phyloP scores from a whole-genome alignment of 768 basidiomycete genomes.

The Mycena vitilis region DNA sequence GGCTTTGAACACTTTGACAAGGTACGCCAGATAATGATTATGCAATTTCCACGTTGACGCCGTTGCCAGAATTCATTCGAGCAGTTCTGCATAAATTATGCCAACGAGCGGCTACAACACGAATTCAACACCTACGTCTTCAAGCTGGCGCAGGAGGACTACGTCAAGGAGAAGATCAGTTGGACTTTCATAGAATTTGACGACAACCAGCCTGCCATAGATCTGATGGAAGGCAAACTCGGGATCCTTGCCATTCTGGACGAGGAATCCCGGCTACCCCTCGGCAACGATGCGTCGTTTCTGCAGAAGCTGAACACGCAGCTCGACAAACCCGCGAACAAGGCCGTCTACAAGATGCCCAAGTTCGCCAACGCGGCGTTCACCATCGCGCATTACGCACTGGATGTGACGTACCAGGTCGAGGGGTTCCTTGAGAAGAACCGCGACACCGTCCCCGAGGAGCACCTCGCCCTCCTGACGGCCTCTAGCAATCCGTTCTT shows the following conservation, averaged over 20 bases:
- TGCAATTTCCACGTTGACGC: neutral
- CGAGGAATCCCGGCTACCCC: constrained; percentile 95
- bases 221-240: constrained; percentile 97
- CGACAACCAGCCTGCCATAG: constrained; percentile 98
- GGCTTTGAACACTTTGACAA: constrained; percentile 98
- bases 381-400: constrained; percentile 97
- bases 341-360: constrained; percentile 95
- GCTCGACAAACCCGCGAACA: constrained; percentile 86
- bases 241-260: constrained; percentile 95
- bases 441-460: constrained; percentile 97
- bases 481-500: constrained; percentile 91
- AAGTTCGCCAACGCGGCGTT: constrained; percentile 97
- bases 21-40: constrained; percentile 51
- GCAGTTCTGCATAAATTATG: constrained; percentile 99
- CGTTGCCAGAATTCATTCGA: constrained; percentile 82
- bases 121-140: constrained; percentile 99
- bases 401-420: constrained; percentile 98
- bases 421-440: constrained; percentile 99
- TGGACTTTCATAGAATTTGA: constrained; percentile 99
- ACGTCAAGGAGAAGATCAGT: constrained; percentile 96
- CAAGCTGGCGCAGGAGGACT: constrained; percentile 99
- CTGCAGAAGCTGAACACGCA: constrained; percentile 93
- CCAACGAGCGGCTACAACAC: constrained; percentile 97
- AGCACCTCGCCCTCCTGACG: constrained; percentile 91
- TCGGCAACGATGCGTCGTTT: constrained; percentile 93